phyloP scores from a whole-genome alignment of 805 yeast species.

The Ogataea allantospora region DNA sequence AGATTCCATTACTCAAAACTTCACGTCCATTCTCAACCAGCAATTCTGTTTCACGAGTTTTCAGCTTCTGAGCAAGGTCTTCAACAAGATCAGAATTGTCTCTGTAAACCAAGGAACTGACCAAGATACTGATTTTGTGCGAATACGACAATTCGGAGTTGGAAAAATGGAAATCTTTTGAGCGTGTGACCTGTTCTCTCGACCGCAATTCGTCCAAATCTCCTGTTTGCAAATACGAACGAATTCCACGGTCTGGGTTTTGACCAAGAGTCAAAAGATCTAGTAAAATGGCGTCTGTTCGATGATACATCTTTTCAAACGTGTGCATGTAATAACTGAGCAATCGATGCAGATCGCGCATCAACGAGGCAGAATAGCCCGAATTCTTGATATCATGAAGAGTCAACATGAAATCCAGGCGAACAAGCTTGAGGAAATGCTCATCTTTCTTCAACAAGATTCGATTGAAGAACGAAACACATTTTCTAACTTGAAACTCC shows the following conservation, averaged over 20 bases:
- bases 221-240: slow-evolving; percentile 61
- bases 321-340: slow-evolving; percentile 63
- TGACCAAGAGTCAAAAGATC: slow-evolving; percentile 62
- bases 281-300: slow-evolving; percentile 52
- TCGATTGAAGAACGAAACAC: slow-evolving; percentile 68
- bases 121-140: slow-evolving; percentile 26
- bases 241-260: slow-evolving; percentile 46
- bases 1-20: slow-evolving; percentile 13
- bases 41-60: slow-evolving; percentile 21
- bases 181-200: slow-evolving; percentile 24
- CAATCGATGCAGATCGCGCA: slow-evolving; percentile 64
- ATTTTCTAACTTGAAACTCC: slow-evolving; percentile 57
- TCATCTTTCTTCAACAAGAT: slow-evolving; percentile 62
- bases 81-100: slow-evolving; percentile 45
- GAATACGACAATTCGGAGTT: slow-evolving; percentile 21
- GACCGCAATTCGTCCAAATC: slow-evolving; percentile 41
- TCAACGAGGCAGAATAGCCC: slow-evolving; percentile 44
- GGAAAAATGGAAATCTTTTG: slow-evolving; percentile 18
- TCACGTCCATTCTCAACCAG: slow-evolving; percentile 7
- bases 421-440: slow-evolving; percentile 50
- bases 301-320: slow-evolving; percentile 45
- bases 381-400: slow-evolving; percentile 53
- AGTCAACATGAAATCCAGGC: slow-evolving; percentile 71
- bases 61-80: slow-evolving; percentile 42
- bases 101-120: slow-evolving; percentile 34